A percentile compares a stretch with the other conserved stretches of the same genome.
phyloP scores from a whole-genome alignment of 2,329 filamentous ascomycete genomes.

The Trichoderma semiorbis region DNA sequence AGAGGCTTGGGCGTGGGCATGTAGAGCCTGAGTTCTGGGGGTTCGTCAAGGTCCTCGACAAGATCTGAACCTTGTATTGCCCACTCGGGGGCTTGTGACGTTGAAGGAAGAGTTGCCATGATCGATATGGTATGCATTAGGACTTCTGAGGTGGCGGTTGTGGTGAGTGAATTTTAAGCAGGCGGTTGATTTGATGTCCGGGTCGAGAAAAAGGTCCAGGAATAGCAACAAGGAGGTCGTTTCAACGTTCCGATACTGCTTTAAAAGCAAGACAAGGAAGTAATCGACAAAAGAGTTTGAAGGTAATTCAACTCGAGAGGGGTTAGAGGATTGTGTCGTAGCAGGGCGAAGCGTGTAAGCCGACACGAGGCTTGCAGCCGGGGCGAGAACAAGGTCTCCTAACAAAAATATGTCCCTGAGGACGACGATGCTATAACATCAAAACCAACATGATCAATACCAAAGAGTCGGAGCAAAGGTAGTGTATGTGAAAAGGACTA shows the following conservation, averaged over 20 bases:
- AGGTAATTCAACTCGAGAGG: not conserved
- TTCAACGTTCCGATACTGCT: not conserved
- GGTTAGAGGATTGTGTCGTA: slow-evolving; percentile 11
- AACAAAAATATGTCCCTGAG: slow-evolving; percentile 33
- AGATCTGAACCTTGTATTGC: slow-evolving; percentile 53
- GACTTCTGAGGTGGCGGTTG: not conserved
- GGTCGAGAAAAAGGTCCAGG: not conserved
- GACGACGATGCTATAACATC: slow-evolving; percentile 38
- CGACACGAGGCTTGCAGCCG: slow-evolving; percentile 25
- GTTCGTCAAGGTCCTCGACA: slow-evolving; percentile 78
- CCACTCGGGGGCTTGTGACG: slow-evolving; percentile 32
- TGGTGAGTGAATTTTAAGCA: slow-evolving; percentile 1
- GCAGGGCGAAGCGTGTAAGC: slow-evolving; percentile 25
- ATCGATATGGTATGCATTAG: slow-evolving; percentile 19
- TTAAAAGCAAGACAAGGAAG: not conserved
- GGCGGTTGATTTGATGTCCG: slow-evolving; percentile 26
- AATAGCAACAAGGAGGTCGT: not conserved
- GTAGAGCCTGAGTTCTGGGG: slow-evolving; percentile 60
- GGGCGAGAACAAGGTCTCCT: slow-evolving; percentile 19
- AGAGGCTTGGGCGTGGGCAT: slow-evolving; percentile 35
- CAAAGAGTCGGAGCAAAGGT: slow-evolving; percentile 25
- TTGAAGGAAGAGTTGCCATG: slow-evolving; percentile 28
- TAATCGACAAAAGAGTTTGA: not conserved
- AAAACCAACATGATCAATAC: slow-evolving; percentile 33
- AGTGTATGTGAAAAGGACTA: slow-evolving; percentile 23